Percentiles rank a stretch among this genome's conserved stretches.
phyloP scores from a whole-genome alignment of 306 rosid genomes.

The Ormosia emarginata region DNA sequence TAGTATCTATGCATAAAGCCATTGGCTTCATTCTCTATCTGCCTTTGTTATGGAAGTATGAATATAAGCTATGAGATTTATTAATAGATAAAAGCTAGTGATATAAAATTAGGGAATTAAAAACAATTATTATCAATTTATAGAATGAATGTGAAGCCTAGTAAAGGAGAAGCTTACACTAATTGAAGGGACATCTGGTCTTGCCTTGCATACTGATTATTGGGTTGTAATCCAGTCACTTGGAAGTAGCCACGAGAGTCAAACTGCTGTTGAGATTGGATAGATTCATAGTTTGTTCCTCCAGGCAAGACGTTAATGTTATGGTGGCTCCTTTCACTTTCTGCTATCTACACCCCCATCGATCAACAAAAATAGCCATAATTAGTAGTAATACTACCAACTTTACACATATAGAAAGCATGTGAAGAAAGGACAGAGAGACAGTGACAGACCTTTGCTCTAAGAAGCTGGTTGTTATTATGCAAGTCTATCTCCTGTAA shows the following conservation, averaged over 20 bases:
- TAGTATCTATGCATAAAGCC: not conserved
- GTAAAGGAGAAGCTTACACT: constrained; percentile 40
- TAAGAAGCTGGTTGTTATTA: constrained; percentile 72
- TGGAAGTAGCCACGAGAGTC: constrained; percentile 76
- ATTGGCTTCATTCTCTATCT: not conserved
- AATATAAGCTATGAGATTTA: not conserved
- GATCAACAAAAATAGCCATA: not conserved
- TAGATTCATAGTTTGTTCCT: constrained; percentile 45
- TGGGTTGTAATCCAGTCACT: constrained; percentile 71
- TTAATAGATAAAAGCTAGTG: not conserved
- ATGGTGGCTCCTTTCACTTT: constrained; percentile 55
- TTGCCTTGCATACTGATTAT: constrained; percentile 50
- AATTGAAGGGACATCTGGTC: constrained; percentile 77
- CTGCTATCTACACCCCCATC: constrained; percentile 52
- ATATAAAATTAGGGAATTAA: not conserved
- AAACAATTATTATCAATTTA: not conserved
- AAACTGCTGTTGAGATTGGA: constrained; percentile 45
- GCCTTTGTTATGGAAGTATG: not conserved
- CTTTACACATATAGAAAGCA: not conserved
- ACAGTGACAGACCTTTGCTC: constrained; percentile 58
- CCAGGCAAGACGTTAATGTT: constrained; percentile 39
- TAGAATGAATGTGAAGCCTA: not conserved
- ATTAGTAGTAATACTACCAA: not conserved
- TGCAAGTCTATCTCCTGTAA: constrained; percentile 83
- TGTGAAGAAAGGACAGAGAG: not conserved